Evolutionary conservation across 139 green algal species (phyloP).

Genomic region (Tetradesmus obliquus): DNA sequence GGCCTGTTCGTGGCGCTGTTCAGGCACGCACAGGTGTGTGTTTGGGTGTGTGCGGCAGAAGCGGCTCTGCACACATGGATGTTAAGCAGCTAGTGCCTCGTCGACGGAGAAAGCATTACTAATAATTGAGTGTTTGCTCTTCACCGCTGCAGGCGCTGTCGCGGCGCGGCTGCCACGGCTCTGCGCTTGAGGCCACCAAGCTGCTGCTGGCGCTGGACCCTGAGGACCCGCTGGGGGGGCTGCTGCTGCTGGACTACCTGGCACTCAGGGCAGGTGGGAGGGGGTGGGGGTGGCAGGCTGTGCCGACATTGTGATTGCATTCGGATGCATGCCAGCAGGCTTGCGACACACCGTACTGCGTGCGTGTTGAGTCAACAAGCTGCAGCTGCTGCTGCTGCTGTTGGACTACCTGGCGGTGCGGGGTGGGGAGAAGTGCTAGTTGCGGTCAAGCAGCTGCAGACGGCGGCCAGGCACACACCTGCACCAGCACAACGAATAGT

Average conservation of each 20-base stretch:
- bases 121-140: background rate
- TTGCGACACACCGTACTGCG: background rate
- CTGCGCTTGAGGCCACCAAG: conserved; percentile 92
- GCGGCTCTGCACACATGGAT: background rate
- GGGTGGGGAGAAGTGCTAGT: too few relatives aligned
- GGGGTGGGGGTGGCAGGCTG: background rate
- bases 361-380: background rate
- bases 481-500: too few relatives aligned
- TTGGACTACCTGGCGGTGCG: background rate
- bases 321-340: background rate
- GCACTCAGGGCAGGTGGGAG: conserved; percentile 44
- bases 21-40: conserved; percentile 75
- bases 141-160: conserved; percentile 69
- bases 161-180: conserved; percentile 82
- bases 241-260: conserved; percentile 91
- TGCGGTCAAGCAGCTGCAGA: too few relatives aligned
- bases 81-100: too few relatives aligned
- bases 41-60: background rate
- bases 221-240: conserved; percentile 84
- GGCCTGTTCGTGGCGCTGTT: conserved; percentile 91
- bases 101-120: too few relatives aligned
- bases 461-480: too few relatives aligned
- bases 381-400: background rate
- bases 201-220: conserved; percentile 89
- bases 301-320: background rate